These are phyloP conservation scores for Jacaranda copaia DNA, from an alignment of 257 asterid species.

Conservation along the genomic window DNA sequence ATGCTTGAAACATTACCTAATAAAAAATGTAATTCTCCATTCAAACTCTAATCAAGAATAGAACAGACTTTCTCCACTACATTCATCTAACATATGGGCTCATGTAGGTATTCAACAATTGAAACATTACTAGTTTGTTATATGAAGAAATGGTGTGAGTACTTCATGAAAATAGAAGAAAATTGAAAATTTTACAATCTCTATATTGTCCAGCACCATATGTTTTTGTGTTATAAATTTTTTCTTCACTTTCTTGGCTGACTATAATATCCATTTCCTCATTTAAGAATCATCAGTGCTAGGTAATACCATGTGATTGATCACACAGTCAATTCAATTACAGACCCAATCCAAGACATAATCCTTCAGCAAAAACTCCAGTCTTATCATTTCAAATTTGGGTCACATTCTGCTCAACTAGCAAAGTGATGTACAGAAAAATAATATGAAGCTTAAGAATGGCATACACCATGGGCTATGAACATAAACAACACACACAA, in stretches of 20 bases:
- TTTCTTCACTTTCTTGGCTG: slow-evolving; percentile 5
- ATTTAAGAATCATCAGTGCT: slow-evolving; percentile 4
- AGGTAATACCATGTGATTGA: slow-evolving; percentile 1
- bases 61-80: not conserved
- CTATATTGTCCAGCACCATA: not conserved
- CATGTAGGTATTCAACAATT: not conserved
- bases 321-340: slow-evolving; percentile 16
- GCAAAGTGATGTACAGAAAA: slow-evolving; percentile 18
- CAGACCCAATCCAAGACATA: not conserved
- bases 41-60: not conserved
- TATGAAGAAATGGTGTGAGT: not conserved
- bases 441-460: not conserved
- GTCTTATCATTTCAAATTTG: slow-evolving; percentile 9
- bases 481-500: slow-evolving; percentile 28
- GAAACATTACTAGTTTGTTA: not conserved
- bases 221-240: not conserved
- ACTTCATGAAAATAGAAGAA: not conserved
- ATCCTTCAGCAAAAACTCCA: not conserved
- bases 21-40: slow-evolving; percentile 6
- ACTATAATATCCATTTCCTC: slow-evolving; percentile 15
- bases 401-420: slow-evolving; percentile 15
- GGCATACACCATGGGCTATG: slow-evolving; percentile 4
- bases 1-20: slow-evolving; percentile 6
- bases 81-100: not conserved
- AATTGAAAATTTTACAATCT: not conserved